Conservation (phyloP, 192 early-diverging fungal species). For the Chytriomyces confervae region DNA sequence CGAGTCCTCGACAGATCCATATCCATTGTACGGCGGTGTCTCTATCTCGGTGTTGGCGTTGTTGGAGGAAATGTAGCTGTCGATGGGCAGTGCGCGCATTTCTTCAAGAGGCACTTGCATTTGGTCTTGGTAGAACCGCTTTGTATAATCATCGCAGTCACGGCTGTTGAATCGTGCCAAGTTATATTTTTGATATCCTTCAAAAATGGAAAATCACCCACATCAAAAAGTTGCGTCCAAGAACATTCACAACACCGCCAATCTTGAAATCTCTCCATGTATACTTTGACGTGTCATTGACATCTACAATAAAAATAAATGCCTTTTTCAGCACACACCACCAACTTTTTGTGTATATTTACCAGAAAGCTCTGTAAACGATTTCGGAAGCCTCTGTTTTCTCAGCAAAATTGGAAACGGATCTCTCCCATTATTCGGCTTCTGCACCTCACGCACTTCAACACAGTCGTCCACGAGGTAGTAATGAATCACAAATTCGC, state of each 20-base stretch:
- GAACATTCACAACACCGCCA: slow-evolving; percentile 62
- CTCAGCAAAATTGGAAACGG: slow-evolving; percentile 65
- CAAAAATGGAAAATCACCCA: slow-evolving; percentile 33
- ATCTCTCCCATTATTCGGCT: slow-evolving; percentile 66
- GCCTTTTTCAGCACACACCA: background rate
- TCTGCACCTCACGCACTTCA: slow-evolving; percentile 67
- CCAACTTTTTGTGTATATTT: background rate
- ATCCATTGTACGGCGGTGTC: slow-evolving; percentile 68
- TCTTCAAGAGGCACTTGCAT: slow-evolving; percentile 26
- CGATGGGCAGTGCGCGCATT: slow-evolving; percentile 32
- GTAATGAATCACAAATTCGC: slow-evolving; percentile 73
- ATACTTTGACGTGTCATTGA: slow-evolving; percentile 57
- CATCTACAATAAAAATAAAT: slow-evolving; percentile 35
- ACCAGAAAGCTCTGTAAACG: slow-evolving; percentile 59
- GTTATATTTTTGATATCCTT: background rate
- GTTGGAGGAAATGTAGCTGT: slow-evolving; percentile 13
- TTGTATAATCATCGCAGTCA: slow-evolving; percentile 71
- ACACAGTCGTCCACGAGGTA: slow-evolving; percentile 71
- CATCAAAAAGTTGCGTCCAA: slow-evolving; percentile 65
- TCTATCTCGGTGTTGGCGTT: slow-evolving; percentile 36
- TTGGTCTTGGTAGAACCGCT: slow-evolving; percentile 54
- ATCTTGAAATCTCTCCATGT: slow-evolving; percentile 67
- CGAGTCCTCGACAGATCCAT: slow-evolving; percentile 68
- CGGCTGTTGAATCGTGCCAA: slow-evolving; percentile 48
- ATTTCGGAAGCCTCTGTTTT: slow-evolving; percentile 63